These are phyloP conservation scores for Pseudognaphalium luteoalbum DNA, from an alignment of 129 eudicot genomes.

Conservation along the genomic window DNA sequence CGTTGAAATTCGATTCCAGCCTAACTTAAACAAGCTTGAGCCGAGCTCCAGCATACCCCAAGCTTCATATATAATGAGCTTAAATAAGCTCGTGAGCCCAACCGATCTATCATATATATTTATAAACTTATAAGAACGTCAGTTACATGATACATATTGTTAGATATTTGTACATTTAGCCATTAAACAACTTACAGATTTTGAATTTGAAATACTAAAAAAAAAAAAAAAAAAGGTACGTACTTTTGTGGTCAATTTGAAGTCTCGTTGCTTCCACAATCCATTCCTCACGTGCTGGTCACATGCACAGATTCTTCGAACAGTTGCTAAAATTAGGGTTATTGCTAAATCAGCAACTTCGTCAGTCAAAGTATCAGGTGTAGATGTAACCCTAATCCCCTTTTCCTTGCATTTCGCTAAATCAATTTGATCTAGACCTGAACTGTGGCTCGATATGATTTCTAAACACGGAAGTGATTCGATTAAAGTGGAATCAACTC, in stretches of 20 bases:
- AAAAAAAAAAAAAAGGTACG: not conserved
- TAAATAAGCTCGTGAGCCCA: too few species aligned
- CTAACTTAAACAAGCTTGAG: too few species aligned
- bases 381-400: slow-evolving; percentile 71
- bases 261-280: slow-evolving; percentile 56
- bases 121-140: too few species aligned
- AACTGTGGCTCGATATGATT: slow-evolving; percentile 78
- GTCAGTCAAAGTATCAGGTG: slow-evolving; percentile 87
- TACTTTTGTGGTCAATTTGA: slow-evolving; percentile 62
- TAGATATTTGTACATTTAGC: not conserved
- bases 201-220: not conserved
- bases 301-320: slow-evolving; percentile 58
- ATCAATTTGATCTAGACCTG: slow-evolving; percentile 81
- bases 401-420: slow-evolving; percentile 64
- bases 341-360: slow-evolving; percentile 89
- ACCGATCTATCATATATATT: too few species aligned
- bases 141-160: too few species aligned
- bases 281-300: slow-evolving; percentile 63
- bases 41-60: too few species aligned
- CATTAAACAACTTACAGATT: not conserved
- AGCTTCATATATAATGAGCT: too few species aligned
- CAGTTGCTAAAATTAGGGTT: slow-evolving; percentile 53
- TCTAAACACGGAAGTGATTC: slow-evolving; percentile 74
- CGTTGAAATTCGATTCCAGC: too few species aligned
- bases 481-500: slow-evolving; percentile 62